phyloP scores from a whole-genome alignment of 2,329 filamentous ascomycete genomes.

The Fusarium albosuccineum region DNA sequence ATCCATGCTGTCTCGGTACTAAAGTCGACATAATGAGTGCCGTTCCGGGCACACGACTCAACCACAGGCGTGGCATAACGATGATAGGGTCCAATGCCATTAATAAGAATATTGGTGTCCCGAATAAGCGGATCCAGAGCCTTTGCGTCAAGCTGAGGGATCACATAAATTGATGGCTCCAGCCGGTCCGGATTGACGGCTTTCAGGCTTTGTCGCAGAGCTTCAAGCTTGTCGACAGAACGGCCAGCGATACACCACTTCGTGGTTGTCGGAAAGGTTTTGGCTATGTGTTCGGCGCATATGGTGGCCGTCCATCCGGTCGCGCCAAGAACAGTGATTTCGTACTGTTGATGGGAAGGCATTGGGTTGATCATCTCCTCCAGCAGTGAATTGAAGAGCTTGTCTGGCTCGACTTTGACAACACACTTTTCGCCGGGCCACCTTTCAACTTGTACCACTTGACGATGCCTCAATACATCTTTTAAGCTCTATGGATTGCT shows the following conservation, averaged over 20 bases:
- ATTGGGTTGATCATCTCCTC: neutral
- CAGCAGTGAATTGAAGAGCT: no score
- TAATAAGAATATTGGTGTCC: slow-evolving; percentile 4
- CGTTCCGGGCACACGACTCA: slow-evolving; percentile 2
- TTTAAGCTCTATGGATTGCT: neutral
- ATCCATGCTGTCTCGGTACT: slow-evolving; percentile 15
- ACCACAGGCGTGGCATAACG: slow-evolving; percentile 7
- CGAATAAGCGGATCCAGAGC: neutral
- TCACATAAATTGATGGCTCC: neutral
- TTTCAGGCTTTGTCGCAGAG: neutral
- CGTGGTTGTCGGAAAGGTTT: slow-evolving; percentile 4
- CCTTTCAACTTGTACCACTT: neutral
- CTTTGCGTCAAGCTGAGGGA: neutral
- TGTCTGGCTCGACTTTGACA: no score
- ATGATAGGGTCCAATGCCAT: slow-evolving; percentile 11
- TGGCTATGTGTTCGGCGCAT: neutral
- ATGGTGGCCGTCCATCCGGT: slow-evolving; percentile 4
- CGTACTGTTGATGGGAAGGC: neutral
- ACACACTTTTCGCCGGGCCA: no score
- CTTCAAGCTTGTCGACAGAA: slow-evolving; percentile 7
- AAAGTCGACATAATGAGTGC: slow-evolving; percentile 16
- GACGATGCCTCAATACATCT: neutral
- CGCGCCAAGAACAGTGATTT: neutral
- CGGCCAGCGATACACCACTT: slow-evolving; percentile 11
- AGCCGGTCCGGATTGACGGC: neutral